phyloP scores from a whole-genome alignment of 148 eudicot species.

The Fallopia convolvulus region DNA sequence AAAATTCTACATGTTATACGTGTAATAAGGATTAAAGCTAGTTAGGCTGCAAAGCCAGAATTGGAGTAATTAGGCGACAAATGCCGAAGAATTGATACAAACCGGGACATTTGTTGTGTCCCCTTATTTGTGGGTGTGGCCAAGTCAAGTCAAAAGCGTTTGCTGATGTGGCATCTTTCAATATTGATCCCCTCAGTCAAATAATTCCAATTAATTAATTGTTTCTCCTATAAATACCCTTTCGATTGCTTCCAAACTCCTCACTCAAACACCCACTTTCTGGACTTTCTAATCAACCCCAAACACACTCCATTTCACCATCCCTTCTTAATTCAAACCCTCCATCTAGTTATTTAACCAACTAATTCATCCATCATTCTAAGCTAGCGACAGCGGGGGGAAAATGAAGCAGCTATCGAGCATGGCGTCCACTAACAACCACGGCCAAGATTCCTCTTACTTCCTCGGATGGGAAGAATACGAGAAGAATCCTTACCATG shows the following conservation, averaged over 20 bases:
- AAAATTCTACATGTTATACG: too few relatives aligned
- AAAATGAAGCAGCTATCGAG: constrained; percentile 15
- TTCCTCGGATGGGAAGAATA: constrained; percentile 69
- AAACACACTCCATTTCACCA: background rate
- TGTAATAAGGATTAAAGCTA: too few relatives aligned
- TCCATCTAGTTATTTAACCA: background rate
- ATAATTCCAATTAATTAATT: background rate
- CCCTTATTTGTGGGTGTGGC: background rate
- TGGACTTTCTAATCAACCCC: background rate
- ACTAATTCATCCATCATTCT: background rate
- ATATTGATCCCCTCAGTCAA: background rate
- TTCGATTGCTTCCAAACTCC: background rate
- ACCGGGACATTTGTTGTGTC: background rate
- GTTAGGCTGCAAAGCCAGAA: background rate
- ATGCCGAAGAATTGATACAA: background rate
- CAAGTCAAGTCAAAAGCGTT: background rate
- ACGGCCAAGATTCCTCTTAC: constrained; percentile 62
- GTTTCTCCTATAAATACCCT: background rate
- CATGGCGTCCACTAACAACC: constrained; percentile 32
- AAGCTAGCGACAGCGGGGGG: background rate
- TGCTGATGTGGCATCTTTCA: background rate
- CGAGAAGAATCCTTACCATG: constrained; percentile 54
- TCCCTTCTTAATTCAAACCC: background rate
- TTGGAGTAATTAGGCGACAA: background rate
- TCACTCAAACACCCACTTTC: background rate